A percentile compares a stretch with the other conserved stretches of the same genome.
Conservation (phyloP, 108 stramenopile genomes). For the Cyclotella distinguenda region DNA sequence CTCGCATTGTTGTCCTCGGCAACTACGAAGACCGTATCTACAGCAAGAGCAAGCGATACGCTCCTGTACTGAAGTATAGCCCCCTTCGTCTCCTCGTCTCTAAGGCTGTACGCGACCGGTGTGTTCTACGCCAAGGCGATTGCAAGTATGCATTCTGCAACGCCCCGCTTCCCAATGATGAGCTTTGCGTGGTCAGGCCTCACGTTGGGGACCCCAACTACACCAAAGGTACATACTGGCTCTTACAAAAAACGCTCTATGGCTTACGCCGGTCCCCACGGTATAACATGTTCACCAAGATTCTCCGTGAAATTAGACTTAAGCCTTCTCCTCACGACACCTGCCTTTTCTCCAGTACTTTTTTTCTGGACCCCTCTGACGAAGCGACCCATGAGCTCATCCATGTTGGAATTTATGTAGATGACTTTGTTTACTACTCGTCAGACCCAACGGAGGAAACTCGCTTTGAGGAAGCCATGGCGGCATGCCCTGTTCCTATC, state of each 20-base stretch:
- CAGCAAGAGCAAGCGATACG: slow-evolving; percentile 8
- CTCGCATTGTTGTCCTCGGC: not conserved
- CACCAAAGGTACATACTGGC: slow-evolving; percentile 1
- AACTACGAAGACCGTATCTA: slow-evolving; percentile 4
- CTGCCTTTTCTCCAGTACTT: slow-evolving; percentile 2
- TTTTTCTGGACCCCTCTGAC: not conserved
- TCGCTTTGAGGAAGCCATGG: not conserved
- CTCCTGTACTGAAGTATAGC: slow-evolving; percentile 18
- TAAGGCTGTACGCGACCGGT: slow-evolving; percentile 4
- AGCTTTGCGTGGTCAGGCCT: slow-evolving; percentile 3
- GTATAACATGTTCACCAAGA: slow-evolving; percentile 10
- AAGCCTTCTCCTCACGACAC: slow-evolving; percentile 6
- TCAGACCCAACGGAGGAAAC: not conserved
- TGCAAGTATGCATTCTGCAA: slow-evolving; percentile 17
- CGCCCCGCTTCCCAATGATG: not conserved
- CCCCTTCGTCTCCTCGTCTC: slow-evolving; percentile 5
- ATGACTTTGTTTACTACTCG: slow-evolving; percentile 15
- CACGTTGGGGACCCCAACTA: not conserved
- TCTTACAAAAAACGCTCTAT: slow-evolving; percentile 22
- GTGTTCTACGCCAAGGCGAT: slow-evolving; percentile 22
- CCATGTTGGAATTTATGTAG: slow-evolving; percentile 13
- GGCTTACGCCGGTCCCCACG: slow-evolving; percentile 21
- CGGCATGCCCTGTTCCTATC: not conserved
- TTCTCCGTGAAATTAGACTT: slow-evolving; percentile 10
- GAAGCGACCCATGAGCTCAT: not conserved